Conservation (phyloP, 202 grass and related monocot genomes). For the Setaria italica region DNA sequence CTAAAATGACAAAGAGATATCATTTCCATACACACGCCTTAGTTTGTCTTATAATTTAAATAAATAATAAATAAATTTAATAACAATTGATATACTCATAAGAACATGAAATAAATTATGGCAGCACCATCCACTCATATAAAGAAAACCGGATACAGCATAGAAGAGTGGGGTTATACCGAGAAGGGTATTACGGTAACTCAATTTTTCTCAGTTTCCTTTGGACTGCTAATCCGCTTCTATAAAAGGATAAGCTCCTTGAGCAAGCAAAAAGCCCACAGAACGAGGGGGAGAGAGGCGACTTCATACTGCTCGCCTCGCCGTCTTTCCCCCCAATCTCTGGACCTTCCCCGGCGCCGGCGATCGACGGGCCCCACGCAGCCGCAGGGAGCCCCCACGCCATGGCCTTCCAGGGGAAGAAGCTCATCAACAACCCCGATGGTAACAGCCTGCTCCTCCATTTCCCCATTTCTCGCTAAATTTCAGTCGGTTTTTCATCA, state of each 20-base stretch:
- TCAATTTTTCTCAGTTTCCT: constrained; percentile 19
- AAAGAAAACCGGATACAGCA: neutral
- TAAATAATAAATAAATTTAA: neutral
- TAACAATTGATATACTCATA: neutral
- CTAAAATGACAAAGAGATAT: neutral
- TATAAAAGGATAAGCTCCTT: constrained; percentile 65
- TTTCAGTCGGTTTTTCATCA: constrained; percentile 18
- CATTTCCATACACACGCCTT: neutral
- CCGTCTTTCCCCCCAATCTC: constrained; percentile 40
- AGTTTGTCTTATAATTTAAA: neutral
- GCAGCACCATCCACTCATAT: neutral
- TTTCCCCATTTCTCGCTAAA: constrained; percentile 43
- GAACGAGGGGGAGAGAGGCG: constrained; percentile 32
- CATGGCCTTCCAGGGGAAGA: constrained; percentile 95
- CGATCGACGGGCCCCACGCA: constrained; percentile 38
- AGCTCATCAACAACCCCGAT: constrained; percentile 90
- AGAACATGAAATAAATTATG: neutral
- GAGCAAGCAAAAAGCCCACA: constrained; percentile 50
- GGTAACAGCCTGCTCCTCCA: constrained; percentile 60
- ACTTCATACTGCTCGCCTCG: constrained; percentile 43
- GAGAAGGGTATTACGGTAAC: constrained; percentile 51
- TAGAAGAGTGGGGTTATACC: neutral
- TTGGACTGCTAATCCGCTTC: constrained; percentile 51
- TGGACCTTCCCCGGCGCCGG: constrained; percentile 27
- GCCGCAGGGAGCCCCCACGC: neutral